Base-by-base conservation (phyloP, 2,329 filamentous ascomycete genomes). In the Diaporthe aspalathi region DNA sequence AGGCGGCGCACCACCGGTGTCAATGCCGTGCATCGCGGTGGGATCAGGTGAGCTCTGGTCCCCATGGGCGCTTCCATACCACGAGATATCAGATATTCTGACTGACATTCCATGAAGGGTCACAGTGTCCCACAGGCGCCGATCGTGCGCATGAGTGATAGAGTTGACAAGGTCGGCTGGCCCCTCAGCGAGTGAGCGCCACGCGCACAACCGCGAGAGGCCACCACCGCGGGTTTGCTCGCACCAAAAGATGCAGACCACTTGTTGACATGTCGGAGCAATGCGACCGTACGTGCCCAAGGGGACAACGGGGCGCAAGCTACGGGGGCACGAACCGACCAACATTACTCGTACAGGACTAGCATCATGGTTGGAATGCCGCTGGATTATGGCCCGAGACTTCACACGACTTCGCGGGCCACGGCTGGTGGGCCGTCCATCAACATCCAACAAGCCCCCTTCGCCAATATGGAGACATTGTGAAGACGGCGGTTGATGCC, bases 11-110 rank as follows among this genome's bases (percentile, higher is more conserved):
- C 22, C n/a, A 43, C 8, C 9, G 22, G n/a, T 45, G 38, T 60
- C 56, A 60, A 60, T 45, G 56, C 56, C 56, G 38, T 45, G 56
- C 56, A 60, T 60, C 22, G 38, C 56, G 38, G 56, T 45, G 14
- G 35, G 43, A 65, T 50, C 60, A 65, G 45, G 45, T 38, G 60
- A 65, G 60, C n/a, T 20, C 20, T 17, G 29, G n/a, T 50, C n/a
- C 27, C 60, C 60, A 65, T 22, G 12, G 29, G 45, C 43, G 43
- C 24, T 29, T 29, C n/a, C n/a, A n/a, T n/a, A n/a, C n/a, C n/a
- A n/a, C n/a, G n/a, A n/a, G n/a, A n/a, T n/a, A n/a, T n/a, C n/a
- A n/a, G n/a, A n/a, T n/a, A n/a, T n/a, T 65, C 60, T 17, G 29
- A 9, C 12, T 12, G 45, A 7, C 17, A 65, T n/a, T 45, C 2